Evolutionary conservation across 2,329 filamentous ascomycete species (phyloP).

Genomic region (Fusarium multiceps): DNA sequence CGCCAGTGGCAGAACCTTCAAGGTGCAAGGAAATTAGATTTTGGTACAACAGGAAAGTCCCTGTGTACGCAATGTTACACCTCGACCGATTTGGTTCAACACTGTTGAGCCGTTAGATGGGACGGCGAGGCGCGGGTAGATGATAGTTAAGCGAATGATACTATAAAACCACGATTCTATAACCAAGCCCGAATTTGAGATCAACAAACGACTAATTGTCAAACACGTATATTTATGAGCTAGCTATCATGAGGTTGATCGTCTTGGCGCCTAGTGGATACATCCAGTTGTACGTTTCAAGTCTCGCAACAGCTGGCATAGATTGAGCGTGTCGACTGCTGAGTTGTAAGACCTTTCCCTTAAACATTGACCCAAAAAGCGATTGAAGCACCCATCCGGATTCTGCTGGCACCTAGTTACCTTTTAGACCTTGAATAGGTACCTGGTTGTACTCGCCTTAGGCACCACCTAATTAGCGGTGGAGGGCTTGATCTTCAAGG

Average conservation of each 20-base stretch:
- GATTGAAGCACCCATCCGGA: not conserved
- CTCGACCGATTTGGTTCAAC: constrained; percentile 5
- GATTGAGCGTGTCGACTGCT: not conserved
- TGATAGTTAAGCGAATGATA: constrained; percentile 43
- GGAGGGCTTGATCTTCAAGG: constrained; percentile 31
- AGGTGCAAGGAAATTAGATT: constrained; percentile 56
- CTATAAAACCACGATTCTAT: constrained; percentile 33
- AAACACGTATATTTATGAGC: not conserved
- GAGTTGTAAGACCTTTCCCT: not conserved
- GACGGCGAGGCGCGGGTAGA: constrained; percentile 18
- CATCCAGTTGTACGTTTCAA: not conserved
- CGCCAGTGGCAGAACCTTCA: constrained; percentile 94
- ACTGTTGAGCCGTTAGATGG: constrained; percentile 15
- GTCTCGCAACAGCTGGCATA: not conserved
- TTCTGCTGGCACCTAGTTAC: not conserved
- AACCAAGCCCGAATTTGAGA: constrained; percentile 3
- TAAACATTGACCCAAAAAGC: not conserved
- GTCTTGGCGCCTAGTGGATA: not conserved
- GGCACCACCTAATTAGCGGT: constrained; percentile 44
- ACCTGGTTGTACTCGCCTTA: constrained; percentile 29
- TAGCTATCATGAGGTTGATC: not conserved
- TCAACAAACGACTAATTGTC: not conserved
- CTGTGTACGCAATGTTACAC: constrained; percentile 20
- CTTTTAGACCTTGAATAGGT: not conserved
- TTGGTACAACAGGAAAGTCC: constrained; percentile 16